Evolutionary conservation across 495 filamentous ascomycete genomes (phyloP).

Genomic region (Xylaria telfairii): DNA sequence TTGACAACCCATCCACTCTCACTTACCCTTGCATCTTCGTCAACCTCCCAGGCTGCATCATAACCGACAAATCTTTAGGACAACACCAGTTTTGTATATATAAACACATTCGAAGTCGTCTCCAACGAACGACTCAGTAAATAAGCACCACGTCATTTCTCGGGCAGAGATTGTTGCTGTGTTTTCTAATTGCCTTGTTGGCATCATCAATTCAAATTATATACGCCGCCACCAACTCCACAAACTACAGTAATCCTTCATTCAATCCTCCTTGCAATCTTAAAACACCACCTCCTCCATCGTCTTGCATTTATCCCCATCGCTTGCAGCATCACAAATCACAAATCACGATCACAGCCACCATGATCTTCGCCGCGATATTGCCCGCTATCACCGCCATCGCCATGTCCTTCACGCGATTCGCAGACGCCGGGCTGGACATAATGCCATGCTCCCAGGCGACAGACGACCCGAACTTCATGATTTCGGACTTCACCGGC

Average conservation of each 20-base stretch:
- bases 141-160: not conserved
- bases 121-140: not conserved
- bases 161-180: not conserved
- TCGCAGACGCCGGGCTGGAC: slow-evolving; percentile 17
- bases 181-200: not conserved
- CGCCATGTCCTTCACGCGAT: slow-evolving; percentile 19
- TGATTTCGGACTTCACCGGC: slow-evolving; percentile 22
- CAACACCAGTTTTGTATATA: not conserved
- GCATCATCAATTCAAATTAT: not conserved
- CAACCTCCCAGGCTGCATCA: slow-evolving; percentile 16
- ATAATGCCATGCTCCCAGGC: slow-evolving; percentile 19
- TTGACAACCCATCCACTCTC: not conserved
- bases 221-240: not conserved
- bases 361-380: slow-evolving; percentile 24
- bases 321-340: no score
- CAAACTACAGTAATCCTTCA: not conserved
- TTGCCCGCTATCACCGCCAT: slow-evolving; percentile 22
- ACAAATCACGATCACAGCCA: not conserved
- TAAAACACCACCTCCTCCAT: slow-evolving; percentile 4
- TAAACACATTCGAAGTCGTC: not conserved
- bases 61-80: not conserved
- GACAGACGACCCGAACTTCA: slow-evolving; percentile 6
- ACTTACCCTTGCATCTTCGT: slow-evolving; percentile 4
- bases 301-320: not conserved
- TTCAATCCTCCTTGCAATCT: not conserved